Evolutionary conservation across 2,329 filamentous ascomycete genomes (phyloP).

Genomic region (Proliferodiscus dingleyae): DNA sequence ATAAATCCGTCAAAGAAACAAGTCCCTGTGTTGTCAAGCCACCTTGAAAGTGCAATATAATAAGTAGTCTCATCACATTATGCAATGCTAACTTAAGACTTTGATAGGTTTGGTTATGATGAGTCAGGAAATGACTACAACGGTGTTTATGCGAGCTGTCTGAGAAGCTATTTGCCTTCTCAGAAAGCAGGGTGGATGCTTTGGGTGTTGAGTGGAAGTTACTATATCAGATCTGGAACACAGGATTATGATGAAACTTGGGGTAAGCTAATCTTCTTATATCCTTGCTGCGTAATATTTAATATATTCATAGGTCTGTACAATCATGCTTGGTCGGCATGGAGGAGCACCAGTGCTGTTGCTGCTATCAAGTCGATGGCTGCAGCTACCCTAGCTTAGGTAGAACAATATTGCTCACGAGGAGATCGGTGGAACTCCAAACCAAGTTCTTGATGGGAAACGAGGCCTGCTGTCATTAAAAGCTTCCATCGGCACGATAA

Average conservation of each 20-base stretch:
- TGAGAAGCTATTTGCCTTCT: constrained; percentile 28
- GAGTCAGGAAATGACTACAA: constrained; percentile 33
- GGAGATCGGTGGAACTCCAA: no score
- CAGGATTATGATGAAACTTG: constrained; percentile 55
- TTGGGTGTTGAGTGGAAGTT: constrained; percentile 55
- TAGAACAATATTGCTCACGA: not conserved
- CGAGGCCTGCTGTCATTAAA: no score
- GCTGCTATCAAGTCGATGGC: not conserved
- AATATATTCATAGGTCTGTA: not conserved
- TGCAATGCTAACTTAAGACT: no score
- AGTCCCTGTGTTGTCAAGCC: no score
- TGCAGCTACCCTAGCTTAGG: not conserved
- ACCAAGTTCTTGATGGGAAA: no score
- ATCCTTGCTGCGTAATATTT: not conserved
- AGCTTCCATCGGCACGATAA: no score
- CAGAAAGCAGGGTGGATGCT: constrained; percentile 52
- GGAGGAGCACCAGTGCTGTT: not conserved
- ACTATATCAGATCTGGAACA: constrained; percentile 48
- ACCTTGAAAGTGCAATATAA: no score
- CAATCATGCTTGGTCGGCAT: not conserved
- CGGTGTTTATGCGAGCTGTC: constrained; percentile 21
- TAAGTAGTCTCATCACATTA: no score
- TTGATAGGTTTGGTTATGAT: constrained; percentile 43
- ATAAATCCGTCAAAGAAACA: no score
- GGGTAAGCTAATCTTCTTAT: constrained; percentile 33